A percentile compares a stretch with the other conserved stretches of the same genome.
Conservation (phyloP, 129 eudicot genomes). For the Tagetes erecta region DNA sequence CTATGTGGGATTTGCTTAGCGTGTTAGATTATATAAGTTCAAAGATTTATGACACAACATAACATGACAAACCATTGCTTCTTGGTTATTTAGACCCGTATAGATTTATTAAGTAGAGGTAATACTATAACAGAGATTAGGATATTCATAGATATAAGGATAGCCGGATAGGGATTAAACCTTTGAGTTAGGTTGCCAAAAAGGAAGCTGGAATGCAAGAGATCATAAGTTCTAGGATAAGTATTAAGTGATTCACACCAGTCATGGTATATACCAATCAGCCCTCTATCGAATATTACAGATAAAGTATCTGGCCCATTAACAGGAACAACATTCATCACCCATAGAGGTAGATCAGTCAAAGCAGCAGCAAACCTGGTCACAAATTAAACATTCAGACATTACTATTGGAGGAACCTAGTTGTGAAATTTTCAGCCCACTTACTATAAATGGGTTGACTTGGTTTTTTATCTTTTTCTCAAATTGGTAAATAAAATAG, state of each 20-base stretch:
- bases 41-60: not conserved
- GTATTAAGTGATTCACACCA: constrained; percentile 96
- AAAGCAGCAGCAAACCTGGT: constrained; percentile 90
- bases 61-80: not conserved
- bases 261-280: constrained; percentile 88
- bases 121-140: not conserved
- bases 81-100: not conserved
- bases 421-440: not conserved
- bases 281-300: constrained; percentile 79
- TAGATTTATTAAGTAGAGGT: not conserved
- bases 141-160: not conserved
- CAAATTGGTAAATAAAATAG: not conserved
- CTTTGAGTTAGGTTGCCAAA: constrained; percentile 69
- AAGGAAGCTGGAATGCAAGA: constrained; percentile 84
- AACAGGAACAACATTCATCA: constrained; percentile 89
- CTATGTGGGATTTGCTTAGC: too few species aligned
- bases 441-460: not conserved
- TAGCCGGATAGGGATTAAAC: constrained; percentile 33
- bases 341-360: constrained; percentile 74
- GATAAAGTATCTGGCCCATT: constrained; percentile 73
- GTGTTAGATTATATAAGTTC: not conserved
- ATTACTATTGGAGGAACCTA: not conserved
- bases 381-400: constrained; percentile 12
- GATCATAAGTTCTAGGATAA: constrained; percentile 92
- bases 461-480: not conserved